Percentiles rank a stretch among this genome's conserved stretches.
These are phyloP conservation scores for Salvia sclarea DNA, from an alignment of 305 asterid species.

Conservation along the genomic window DNA sequence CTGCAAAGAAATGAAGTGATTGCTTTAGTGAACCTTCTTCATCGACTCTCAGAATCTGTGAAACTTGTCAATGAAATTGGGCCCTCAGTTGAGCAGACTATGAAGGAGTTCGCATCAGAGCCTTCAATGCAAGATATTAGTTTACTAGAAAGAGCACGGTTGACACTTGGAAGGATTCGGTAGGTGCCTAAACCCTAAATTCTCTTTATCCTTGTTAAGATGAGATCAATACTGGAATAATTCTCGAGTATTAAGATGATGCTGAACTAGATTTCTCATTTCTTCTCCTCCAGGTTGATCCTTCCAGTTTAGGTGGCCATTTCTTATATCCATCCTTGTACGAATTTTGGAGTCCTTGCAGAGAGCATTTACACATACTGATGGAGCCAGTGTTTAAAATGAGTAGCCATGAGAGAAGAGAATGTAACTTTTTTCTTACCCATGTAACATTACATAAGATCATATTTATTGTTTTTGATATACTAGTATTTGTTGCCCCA, in stretches of 20 bases:
- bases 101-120: constrained; percentile 48
- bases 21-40: constrained; percentile 81
- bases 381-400: constrained; percentile 1
- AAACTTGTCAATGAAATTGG: constrained; percentile 68
- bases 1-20: constrained; percentile 93
- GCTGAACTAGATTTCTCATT: constrained; percentile 25
- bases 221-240: constrained; percentile 14
- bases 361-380: constrained; percentile 31
- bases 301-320: constrained; percentile 32
- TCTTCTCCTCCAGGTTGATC: constrained; percentile 36
- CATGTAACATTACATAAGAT: not conserved
- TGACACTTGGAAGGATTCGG: constrained; percentile 42
- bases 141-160: constrained; percentile 44
- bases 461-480: not conserved
- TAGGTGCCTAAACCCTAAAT: constrained; percentile 32
- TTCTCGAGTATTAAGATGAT: not conserved
- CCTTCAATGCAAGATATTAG: constrained; percentile 39
- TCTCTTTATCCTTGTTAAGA: not conserved
- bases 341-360: constrained; percentile 29
- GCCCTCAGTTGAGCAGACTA: constrained; percentile 56
- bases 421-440: not conserved
- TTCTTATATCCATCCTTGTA: constrained; percentile 10
- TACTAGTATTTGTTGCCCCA: constrained; percentile 7
- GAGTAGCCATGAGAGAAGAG: not conserved
- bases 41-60: constrained; percentile 84